Evolutionary conservation across 495 filamentous ascomycete genomes (phyloP).

Genomic region (Penicillium roqueforti): DNA sequence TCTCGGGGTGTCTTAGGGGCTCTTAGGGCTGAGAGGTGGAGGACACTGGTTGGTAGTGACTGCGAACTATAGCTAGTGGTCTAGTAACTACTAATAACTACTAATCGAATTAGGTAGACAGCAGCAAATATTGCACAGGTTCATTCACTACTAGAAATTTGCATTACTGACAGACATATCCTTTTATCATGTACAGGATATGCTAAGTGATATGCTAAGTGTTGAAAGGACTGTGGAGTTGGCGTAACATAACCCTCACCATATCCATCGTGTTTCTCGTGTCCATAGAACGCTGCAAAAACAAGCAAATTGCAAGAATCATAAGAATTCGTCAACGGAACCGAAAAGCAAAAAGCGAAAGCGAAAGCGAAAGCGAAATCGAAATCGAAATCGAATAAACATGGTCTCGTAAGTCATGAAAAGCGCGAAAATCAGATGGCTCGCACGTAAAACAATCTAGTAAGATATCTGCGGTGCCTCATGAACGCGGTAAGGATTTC

Average conservation of each 20-base stretch:
- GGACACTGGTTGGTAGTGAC: too few species aligned
- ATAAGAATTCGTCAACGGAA: neutral
- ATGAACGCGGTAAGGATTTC: constrained; percentile 13
- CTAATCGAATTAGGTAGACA: too few species aligned
- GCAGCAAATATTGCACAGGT: too few species aligned
- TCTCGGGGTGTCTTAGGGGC: too few species aligned
- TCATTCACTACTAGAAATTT: neutral
- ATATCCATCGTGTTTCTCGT: neutral
- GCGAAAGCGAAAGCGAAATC: neutral
- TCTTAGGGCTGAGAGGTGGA: too few species aligned
- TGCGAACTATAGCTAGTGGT: too few species aligned
- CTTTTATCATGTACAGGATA: neutral
- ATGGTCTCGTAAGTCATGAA: constrained; percentile 11
- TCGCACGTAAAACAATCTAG: constrained; percentile 1
- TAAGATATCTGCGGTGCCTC: constrained; percentile 11
- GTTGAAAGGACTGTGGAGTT: too few species aligned
- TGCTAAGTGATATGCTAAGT: too few species aligned
- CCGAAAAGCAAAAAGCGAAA: too few species aligned
- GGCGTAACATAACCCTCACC: too few species aligned
- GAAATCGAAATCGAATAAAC: neutral
- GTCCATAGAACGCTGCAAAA: neutral
- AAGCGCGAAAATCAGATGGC: neutral
- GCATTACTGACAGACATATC: neutral
- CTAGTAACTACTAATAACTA: too few species aligned
- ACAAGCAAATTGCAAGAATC: neutral